A percentile compares a stretch with the other conserved stretches of the same genome.
Conservation (phyloP, 306 rosid species). For the Pterocarpus santalinus region DNA sequence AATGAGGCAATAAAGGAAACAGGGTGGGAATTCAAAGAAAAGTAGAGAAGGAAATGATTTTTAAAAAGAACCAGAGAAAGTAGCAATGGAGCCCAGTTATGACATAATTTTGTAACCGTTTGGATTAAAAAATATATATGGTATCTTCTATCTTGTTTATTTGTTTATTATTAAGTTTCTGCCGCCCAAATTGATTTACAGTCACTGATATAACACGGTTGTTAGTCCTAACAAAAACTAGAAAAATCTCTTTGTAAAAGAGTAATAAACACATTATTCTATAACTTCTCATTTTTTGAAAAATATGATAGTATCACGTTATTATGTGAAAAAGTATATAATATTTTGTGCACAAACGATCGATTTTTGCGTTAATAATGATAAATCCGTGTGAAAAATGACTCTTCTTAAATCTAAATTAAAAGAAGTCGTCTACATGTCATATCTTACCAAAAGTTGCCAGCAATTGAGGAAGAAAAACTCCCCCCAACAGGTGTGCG, state of each 20-base stretch:
- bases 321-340: neutral
- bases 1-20: neutral
- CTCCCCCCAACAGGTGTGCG: neutral
- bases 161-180: neutral
- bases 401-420: neutral
- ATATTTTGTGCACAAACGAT: neutral
- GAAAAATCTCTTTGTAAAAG: neutral
- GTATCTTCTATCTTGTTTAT: conserved; percentile 3
- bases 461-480: conserved; percentile 9
- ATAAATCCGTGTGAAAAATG: neutral
- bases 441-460: neutral
- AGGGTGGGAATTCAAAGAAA: neutral
- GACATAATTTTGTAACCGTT: neutral
- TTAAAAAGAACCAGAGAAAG: neutral
- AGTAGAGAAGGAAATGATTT: neutral
- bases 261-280: neutral
- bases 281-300: neutral
- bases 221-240: neutral
- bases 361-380: neutral
- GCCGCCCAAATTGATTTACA: conserved; percentile 23
- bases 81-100: conserved; percentile 18
- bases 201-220: neutral
- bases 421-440: neutral
- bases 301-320: no score
- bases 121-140: neutral